Conservation (phyloP, 2,329 filamentous ascomycete genomes). For the Ophiostoma perfectum region DNA sequence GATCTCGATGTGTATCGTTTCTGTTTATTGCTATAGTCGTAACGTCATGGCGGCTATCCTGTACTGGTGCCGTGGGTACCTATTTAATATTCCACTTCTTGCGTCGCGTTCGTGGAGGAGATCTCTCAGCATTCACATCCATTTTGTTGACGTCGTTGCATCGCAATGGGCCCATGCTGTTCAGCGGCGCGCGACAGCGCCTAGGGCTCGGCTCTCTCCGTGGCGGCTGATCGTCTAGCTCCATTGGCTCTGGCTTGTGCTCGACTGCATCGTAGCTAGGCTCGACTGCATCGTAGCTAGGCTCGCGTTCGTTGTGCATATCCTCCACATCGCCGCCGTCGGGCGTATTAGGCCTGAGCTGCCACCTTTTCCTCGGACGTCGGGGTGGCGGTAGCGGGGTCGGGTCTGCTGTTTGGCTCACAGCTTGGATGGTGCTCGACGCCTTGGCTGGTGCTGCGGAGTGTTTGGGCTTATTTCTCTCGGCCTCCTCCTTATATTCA, state of each 20-base stretch:
- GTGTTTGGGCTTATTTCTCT: background rate
- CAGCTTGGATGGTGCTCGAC: background rate
- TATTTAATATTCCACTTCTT: background rate
- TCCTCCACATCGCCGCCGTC: background rate
- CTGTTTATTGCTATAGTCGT: background rate
- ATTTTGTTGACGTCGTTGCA: too few species aligned
- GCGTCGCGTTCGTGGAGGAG: background rate
- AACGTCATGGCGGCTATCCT: background rate
- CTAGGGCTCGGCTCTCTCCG: background rate
- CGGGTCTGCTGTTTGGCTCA: background rate
- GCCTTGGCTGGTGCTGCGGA: background rate
- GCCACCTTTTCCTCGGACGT: background rate
- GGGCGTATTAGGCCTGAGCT: background rate
- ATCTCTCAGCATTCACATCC: too few species aligned
- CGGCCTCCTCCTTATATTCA: slow-evolving; percentile 10
- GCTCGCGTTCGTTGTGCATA: too few species aligned
- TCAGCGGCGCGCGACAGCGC: too few species aligned
- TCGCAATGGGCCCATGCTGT: too few species aligned
- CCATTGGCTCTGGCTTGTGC: background rate
- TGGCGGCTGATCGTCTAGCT: background rate
- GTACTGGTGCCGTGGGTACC: background rate
- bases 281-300: background rate
- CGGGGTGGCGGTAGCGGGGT: background rate
- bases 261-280: background rate
- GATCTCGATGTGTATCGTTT: background rate